phyloP scores from a whole-genome alignment of 2,329 filamentous ascomycete species.

The Fusarium mexicanum region DNA sequence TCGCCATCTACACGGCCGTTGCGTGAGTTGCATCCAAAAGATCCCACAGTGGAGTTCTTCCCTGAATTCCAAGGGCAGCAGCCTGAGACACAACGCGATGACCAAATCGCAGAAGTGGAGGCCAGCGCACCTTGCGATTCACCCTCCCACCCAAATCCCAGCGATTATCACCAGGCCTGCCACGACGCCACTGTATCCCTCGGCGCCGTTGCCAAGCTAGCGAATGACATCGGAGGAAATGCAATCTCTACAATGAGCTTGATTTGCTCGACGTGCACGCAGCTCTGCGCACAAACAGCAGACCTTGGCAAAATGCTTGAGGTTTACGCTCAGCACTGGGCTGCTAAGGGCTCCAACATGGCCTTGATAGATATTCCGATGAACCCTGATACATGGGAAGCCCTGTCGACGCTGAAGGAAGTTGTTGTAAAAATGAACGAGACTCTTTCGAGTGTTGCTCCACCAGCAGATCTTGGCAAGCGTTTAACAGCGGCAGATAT shows the following conservation, averaged over 20 bases:
- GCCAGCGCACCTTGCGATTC: neutral
- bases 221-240: constrained; percentile 5
- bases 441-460: neutral
- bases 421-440: neutral
- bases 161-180: constrained; percentile 19
- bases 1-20: neutral
- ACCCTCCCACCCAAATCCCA: neutral
- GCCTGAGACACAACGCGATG: neutral
- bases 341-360: constrained; percentile 4
- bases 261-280: constrained; percentile 19
- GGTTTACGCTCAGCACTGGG: constrained; percentile 26
- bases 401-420: constrained; percentile 5
- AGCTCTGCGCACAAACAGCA: constrained; percentile 7
- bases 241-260: constrained; percentile 28
- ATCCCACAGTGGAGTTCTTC: neutral
- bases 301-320: constrained; percentile 32
- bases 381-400: constrained; percentile 19
- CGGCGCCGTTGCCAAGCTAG: neutral
- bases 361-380: constrained; percentile 21
- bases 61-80: neutral
- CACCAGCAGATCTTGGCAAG: neutral
- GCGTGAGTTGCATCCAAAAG: accelerated
- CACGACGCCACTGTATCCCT: neutral
- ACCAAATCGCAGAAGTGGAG: neutral
- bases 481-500: neutral